Evolutionary conservation across 108 stramenopile species (phyloP).

Genomic region (Discostella stelligeroides): DNA sequence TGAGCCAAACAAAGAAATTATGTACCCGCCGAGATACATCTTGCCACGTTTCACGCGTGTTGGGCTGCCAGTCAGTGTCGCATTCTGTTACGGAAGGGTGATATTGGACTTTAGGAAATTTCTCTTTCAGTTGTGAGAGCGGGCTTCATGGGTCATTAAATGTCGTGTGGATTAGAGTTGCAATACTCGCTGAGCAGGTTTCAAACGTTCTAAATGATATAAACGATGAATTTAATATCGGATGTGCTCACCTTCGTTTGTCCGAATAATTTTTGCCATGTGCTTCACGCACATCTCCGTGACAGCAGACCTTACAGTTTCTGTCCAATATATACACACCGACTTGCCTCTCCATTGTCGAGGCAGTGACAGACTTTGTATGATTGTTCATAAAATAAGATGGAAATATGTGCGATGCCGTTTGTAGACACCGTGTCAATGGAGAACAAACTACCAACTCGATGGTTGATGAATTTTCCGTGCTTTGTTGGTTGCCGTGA

Average conservation of each 20-base stretch:
- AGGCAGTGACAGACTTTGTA: not conserved
- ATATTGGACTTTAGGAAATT: conserved; percentile 57
- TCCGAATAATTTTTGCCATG: conserved; percentile 76
- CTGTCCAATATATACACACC: conserved; percentile 6
- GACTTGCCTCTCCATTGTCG: not conserved
- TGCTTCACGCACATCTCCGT: conserved; percentile 73
- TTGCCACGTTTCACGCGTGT: conserved; percentile 57
- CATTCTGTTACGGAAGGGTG: conserved; percentile 61
- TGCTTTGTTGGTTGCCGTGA: no score
- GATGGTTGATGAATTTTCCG: conserved; percentile 14
- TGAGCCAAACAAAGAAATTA: conserved; percentile 54
- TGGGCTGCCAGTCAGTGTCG: conserved; percentile 61
- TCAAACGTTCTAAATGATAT: not conserved
- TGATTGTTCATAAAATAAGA: conserved; percentile 15
- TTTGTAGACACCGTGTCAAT: conserved; percentile 77
- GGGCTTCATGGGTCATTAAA: conserved; percentile 9
- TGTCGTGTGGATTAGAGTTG: not conserved
- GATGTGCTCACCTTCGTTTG: conserved; percentile 48
- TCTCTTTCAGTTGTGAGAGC: conserved; percentile 37
- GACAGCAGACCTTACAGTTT: conserved; percentile 49
- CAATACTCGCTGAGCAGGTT: no score
- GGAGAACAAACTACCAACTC: conserved; percentile 63
- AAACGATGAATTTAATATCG: not conserved
- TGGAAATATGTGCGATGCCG: conserved; percentile 65
- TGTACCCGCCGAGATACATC: conserved; percentile 52